Conservation (phyloP, 2,329 filamentous ascomycete genomes). For the Uncinocarpus reesii region DNA sequence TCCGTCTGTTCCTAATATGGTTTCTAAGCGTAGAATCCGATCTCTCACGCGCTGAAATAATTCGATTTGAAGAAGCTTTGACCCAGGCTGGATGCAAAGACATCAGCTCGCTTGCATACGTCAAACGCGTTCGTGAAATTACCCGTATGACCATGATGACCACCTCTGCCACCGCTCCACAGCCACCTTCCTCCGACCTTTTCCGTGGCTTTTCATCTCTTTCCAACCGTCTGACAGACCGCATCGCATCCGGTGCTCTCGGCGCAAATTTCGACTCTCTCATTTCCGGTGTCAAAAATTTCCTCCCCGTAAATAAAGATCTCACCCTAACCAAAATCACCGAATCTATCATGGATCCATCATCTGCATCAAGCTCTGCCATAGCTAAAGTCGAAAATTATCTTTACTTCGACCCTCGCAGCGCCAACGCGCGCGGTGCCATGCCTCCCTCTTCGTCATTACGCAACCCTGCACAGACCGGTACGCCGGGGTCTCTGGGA, state of each 20-base stretch:
- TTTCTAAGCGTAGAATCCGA: conserved; percentile 89
- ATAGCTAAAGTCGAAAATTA: conserved; percentile 96
- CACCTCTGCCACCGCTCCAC: conserved; percentile 60
- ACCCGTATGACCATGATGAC: conserved; percentile 98
- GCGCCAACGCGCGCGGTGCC: conserved; percentile 81
- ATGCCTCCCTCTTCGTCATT: conserved; percentile 60
- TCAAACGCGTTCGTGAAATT: conserved; percentile 83
- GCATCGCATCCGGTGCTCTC: conserved; percentile 83
- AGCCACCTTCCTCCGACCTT: conserved; percentile 52
- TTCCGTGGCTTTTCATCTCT: conserved; percentile 91
- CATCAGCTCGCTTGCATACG: conserved; percentile 67
- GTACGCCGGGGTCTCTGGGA: conserved; percentile 38
- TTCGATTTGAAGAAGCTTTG: conserved; percentile 75
- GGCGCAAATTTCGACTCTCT: conserved; percentile 84
- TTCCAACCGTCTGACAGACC: conserved; percentile 82
- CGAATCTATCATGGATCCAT: conserved; percentile 94
- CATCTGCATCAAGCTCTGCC: conserved; percentile 76
- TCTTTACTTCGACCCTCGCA: conserved; percentile 92
- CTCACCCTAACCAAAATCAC: conserved; percentile 96
- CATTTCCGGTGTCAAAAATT: conserved; percentile 94
- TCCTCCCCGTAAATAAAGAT: conserved; percentile 90
- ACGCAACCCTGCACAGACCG: conserved; percentile 38
- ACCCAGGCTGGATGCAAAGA: conserved; percentile 61
- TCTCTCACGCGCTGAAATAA: conserved; percentile 68
- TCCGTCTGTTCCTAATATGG: conserved; percentile 94